These are phyloP conservation scores for Erythrophleum ivorense DNA, from an alignment of 331 rosid species.

Conservation along the genomic window DNA sequence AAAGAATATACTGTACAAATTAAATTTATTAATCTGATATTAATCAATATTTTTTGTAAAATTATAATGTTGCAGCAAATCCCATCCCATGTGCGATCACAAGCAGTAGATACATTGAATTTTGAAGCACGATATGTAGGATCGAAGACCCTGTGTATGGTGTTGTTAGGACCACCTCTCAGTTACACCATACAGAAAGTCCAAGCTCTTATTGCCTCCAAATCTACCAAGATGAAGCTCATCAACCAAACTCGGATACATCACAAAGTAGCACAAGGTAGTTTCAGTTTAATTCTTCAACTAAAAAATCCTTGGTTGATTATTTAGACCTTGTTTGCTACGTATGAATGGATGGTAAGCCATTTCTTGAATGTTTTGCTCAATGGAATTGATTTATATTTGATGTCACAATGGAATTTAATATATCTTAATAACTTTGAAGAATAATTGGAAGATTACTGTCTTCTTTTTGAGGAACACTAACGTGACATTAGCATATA, in stretches of 20 bases:
- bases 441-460: background rate
- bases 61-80: constrained; percentile 51
- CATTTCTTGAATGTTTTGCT: background rate
- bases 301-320: constrained; percentile 33
- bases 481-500: background rate
- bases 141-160: constrained; percentile 67
- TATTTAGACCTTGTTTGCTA: background rate
- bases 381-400: background rate
- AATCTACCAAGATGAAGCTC: background rate
- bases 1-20: too few relatives aligned
- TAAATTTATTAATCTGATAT: background rate
- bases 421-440: background rate
- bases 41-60: background rate
- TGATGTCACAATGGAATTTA: background rate
- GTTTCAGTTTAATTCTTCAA: constrained; percentile 29
- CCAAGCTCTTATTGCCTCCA: constrained; percentile 56
- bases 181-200: constrained; percentile 41
- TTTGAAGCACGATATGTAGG: constrained; percentile 66
- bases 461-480: background rate
- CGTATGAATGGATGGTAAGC: background rate
- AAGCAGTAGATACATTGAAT: constrained; percentile 54
- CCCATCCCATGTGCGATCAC: constrained; percentile 44
- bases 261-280: constrained; percentile 29
- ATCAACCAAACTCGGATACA: constrained; percentile 31
- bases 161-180: constrained; percentile 57